phyloP scores from a whole-genome alignment of 441 rosid genomes.

The Flueggea neowawraea region DNA sequence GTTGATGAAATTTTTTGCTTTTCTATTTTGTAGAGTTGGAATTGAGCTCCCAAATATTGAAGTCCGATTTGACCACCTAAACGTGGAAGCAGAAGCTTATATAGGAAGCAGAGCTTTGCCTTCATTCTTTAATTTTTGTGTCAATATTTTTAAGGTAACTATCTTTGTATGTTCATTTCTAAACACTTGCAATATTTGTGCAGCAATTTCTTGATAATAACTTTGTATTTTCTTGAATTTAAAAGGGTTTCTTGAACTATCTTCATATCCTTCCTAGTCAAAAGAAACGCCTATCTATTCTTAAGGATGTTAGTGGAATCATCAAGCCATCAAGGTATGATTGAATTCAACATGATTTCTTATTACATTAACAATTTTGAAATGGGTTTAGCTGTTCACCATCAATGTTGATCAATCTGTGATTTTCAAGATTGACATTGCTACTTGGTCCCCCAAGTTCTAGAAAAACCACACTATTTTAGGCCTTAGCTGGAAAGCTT shows the following conservation, averaged over 20 bases:
- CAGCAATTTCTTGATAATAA: too few relatives aligned
- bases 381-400: too few relatives aligned
- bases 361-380: too few relatives aligned
- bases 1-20: too few relatives aligned
- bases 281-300: constrained; percentile 51
- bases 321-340: constrained; percentile 59
- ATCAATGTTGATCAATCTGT: not conserved
- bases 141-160: constrained; percentile 42
- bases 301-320: constrained; percentile 61
- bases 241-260: constrained; percentile 35
- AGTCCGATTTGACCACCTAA: constrained; percentile 64
- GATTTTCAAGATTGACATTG: constrained; percentile 31
- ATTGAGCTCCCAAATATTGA: constrained; percentile 58
- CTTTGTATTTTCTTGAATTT: too few relatives aligned
- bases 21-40: constrained; percentile 39
- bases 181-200: not conserved
- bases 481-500: not conserved
- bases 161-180: too few relatives aligned
- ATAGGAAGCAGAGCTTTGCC: constrained; percentile 71
- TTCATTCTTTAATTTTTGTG: constrained; percentile 36
- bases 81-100: constrained; percentile 52
- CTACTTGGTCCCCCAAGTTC: constrained; percentile 17
- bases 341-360: too few relatives aligned
- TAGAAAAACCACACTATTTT: not conserved
- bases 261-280: constrained; percentile 48